Evolutionary conservation across 2,329 filamentous ascomycete genomes (phyloP).

Genomic region (Aspergillus hortae): DNA sequence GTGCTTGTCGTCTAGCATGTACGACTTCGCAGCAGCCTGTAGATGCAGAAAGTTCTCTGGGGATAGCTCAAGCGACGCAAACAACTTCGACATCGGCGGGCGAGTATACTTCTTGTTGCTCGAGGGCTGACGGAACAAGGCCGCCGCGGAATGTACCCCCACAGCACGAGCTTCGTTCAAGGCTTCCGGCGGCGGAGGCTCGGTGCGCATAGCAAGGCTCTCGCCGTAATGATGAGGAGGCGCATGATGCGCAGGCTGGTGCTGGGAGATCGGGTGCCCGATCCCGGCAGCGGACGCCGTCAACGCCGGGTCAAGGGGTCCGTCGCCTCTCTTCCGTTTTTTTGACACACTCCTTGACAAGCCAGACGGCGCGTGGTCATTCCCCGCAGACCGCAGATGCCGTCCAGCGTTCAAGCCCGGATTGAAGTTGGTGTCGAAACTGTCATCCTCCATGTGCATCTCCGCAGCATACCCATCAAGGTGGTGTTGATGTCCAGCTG

Average conservation of each 20-base stretch:
- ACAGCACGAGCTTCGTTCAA: conserved; percentile 45
- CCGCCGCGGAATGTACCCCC: conserved; percentile 52
- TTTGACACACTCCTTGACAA: conserved; percentile 34
- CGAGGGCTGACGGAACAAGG: conserved; percentile 50
- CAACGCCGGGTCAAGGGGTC: conserved; percentile 36
- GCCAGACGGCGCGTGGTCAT: conserved; percentile 26
- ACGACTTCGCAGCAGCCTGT: conserved; percentile 54
- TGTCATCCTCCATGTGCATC: conserved; percentile 39
- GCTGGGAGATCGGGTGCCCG: conserved; percentile 19
- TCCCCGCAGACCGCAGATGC: conserved; percentile 23
- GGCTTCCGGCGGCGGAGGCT: conserved; percentile 30
- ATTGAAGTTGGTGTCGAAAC: conserved; percentile 35
- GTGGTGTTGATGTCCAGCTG: conserved; percentile 38
- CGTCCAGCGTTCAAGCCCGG: conserved; percentile 23
- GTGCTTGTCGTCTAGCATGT: conserved; percentile 55
- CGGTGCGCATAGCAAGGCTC: conserved; percentile 33
- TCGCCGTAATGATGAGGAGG: conserved; percentile 27
- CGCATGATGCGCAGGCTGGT: conserved; percentile 22
- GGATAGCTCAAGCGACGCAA: conserved; percentile 53
- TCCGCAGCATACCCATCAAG: conserved; percentile 38
- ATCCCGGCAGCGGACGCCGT: conserved; percentile 20
- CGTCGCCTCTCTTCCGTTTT: conserved; percentile 41
- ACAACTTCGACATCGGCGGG: conserved; percentile 57
- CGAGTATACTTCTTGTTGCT: conserved; percentile 55
- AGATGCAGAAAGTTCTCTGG: conserved; percentile 56